A percentile compares a stretch with the other conserved stretches of the same genome.
Conservation (phyloP, 331 rosid species). For the Quercus tomentella region DNA sequence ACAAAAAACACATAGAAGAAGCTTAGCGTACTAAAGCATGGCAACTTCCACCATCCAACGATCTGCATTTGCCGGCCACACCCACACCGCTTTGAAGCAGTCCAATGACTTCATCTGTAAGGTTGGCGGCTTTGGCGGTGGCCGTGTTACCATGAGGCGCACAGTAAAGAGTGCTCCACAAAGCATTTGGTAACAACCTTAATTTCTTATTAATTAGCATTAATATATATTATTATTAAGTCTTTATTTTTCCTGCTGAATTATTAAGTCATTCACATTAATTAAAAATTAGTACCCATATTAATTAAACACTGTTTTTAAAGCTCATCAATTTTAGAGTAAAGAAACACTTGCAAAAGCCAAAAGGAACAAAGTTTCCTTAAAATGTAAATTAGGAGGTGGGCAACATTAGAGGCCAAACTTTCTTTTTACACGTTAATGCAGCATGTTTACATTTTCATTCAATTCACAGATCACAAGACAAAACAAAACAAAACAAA, state of each 20-base stretch:
- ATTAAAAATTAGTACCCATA: no score
- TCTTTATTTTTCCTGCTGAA: no score
- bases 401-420: background rate
- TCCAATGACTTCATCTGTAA: constrained; percentile 68
- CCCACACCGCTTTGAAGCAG: constrained; percentile 72
- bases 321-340: background rate
- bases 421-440: no score
- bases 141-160: constrained; percentile 83
- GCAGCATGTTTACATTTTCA: no score
- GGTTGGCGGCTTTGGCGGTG: constrained; percentile 51
- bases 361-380: no score
- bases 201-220: background rate
- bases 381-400: no score
- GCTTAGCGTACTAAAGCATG: constrained; percentile 32
- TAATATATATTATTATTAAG: no score
- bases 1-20: background rate
- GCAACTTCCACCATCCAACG: constrained; percentile 86
- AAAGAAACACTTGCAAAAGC: background rate
- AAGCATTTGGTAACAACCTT: constrained; percentile 67
- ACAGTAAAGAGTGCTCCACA: constrained; percentile 81
- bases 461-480: no score
- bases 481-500: no score
- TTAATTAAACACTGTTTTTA: background rate
- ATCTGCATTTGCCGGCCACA: constrained; percentile 81
- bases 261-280: background rate